Percentiles rank a stretch among this genome's conserved stretches.
phyloP scores from a whole-genome alignment of 148 eudicot species.

The Rhododendron ovatum region DNA sequence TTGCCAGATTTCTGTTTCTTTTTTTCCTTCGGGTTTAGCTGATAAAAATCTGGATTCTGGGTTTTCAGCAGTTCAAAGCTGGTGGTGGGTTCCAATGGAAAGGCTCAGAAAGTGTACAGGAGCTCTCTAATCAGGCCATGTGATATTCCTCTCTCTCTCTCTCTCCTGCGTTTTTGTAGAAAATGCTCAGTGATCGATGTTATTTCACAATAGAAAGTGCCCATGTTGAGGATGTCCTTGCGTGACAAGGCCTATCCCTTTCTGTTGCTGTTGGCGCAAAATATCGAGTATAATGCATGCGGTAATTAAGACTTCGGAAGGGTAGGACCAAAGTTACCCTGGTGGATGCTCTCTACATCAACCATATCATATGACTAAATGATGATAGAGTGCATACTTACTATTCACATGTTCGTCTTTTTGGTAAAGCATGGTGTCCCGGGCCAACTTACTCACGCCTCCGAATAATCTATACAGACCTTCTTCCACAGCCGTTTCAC shows the following conservation, averaged over 20 bases:
- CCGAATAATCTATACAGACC: too few relatives aligned
- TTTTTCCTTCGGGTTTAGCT: neutral
- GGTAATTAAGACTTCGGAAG: neutral
- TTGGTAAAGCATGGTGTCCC: too few relatives aligned
- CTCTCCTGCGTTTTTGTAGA: neutral
- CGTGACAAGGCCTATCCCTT: neutral
- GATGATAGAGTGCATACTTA: neutral
- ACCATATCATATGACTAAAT: neutral
- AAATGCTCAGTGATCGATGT: neutral
- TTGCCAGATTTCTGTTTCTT: neutral
- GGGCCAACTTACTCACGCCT: too few relatives aligned
- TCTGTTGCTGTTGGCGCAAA: neutral
- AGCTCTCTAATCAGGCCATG: neutral
- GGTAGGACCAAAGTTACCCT: neutral
- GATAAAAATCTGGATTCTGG: neutral
- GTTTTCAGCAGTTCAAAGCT: neutral
- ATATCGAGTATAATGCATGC: neutral
- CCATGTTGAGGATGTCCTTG: constrained; percentile 4
- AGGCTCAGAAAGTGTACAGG: neutral
- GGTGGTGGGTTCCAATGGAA: neutral
- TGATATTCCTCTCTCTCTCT: neutral
- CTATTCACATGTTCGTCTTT: neutral
- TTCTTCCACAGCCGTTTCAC: neutral
- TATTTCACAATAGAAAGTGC: neutral
- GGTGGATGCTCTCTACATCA: neutral